Conservation (phyloP, 1,284 basidiomycete genomes). For the Pseudozyma hubeiensis region DNA sequence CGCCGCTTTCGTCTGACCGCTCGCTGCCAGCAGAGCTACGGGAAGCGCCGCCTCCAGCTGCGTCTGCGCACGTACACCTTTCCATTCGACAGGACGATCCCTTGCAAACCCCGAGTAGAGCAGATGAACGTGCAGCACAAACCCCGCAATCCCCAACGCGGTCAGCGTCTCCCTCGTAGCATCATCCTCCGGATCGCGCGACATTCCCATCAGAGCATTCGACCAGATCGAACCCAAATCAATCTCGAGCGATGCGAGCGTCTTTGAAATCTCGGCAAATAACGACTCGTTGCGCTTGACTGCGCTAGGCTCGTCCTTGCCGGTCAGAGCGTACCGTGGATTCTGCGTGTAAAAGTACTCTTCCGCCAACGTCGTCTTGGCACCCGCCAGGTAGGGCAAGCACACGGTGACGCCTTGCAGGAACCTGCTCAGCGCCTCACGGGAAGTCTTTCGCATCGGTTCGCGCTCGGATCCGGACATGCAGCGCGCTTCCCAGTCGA, state of each 20-base stretch:
- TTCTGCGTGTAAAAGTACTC: constrained; percentile 26
- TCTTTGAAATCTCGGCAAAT: constrained; percentile 45
- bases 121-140: constrained; percentile 37
- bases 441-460: constrained; percentile 24
- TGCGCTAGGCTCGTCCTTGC: constrained; percentile 9
- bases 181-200: constrained; percentile 30
- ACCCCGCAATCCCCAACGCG: constrained; percentile 32
- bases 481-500: constrained; percentile 43
- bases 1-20: constrained; percentile 43
- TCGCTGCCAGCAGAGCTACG: constrained; percentile 28
- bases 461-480: constrained; percentile 21
- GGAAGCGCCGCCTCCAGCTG: constrained; percentile 45
- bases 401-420: constrained; percentile 40
- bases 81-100: constrained; percentile 39
- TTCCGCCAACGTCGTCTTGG: constrained; percentile 26
- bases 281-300: constrained; percentile 38
- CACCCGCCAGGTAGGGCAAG: constrained; percentile 33
- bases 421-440: constrained; percentile 35
- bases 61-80: constrained; percentile 28
- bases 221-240: constrained; percentile 40
- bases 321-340: constrained; percentile 25
- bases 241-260: constrained; percentile 35
- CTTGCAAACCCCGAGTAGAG: constrained; percentile 37
- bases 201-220: constrained; percentile 27
- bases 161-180: constrained; percentile 29